Percentiles rank a stretch among this genome's conserved stretches.
These are phyloP conservation scores for Ceratobasidium papillatum DNA, from an alignment of 1,284 basidiomycete genomes.

Conservation along the genomic window DNA sequence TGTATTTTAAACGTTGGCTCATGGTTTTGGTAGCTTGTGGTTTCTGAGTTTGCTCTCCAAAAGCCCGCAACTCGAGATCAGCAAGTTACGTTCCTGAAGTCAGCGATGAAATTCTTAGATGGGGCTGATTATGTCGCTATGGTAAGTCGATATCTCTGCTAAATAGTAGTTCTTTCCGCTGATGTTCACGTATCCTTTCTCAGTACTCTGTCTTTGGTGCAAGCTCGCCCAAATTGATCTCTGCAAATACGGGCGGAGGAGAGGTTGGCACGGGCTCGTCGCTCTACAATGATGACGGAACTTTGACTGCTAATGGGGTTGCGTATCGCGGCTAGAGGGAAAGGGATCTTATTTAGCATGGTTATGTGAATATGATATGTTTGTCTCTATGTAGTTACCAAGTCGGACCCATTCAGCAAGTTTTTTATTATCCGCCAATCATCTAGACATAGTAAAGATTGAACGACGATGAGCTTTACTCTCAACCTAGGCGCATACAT, in stretches of 20 bases:
- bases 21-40: background rate
- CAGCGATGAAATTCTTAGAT: slow-evolving; percentile 2
- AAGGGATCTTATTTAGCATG: no score
- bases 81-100: slow-evolving; percentile 16
- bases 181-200: no score
- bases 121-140: slow-evolving; percentile 6
- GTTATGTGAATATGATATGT: no score
- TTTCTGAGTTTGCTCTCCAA: slow-evolving; percentile 12
- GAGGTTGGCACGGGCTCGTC: slow-evolving; percentile 19
- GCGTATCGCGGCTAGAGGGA: background rate
- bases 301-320: slow-evolving; percentile 16
- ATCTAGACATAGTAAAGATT: no score
- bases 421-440: no score
- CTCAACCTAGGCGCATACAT: no score
- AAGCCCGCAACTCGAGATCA: slow-evolving; percentile 5
- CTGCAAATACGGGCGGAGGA: slow-evolving; percentile 10
- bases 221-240: slow-evolving; percentile 16
- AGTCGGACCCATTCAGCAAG: no score
- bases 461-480: no score
- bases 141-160: background rate
- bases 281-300: slow-evolving; percentile 27
- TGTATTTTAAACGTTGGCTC: background rate
- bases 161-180: no score
- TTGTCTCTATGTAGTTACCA: no score
- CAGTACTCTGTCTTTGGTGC: slow-evolving; percentile 19